A percentile compares a stretch with the other conserved stretches of the same genome.
These are phyloP conservation scores for Naganishia onofrii DNA, from an alignment of 768 basidiomycete genomes.

Conservation along the genomic window DNA sequence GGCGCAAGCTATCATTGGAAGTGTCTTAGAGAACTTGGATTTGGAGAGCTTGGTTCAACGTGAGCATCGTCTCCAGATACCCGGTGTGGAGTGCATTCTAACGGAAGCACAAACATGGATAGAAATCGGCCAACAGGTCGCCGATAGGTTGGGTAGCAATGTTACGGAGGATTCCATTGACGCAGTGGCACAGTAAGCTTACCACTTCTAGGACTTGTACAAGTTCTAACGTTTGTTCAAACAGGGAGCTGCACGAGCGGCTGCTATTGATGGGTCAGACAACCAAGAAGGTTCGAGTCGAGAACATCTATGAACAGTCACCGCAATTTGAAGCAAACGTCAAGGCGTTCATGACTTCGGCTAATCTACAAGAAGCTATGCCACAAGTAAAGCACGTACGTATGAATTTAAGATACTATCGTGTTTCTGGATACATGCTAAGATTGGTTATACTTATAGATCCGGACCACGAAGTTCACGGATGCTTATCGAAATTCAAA, in stretches of 20 bases:
- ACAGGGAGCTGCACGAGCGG: constrained; percentile 78
- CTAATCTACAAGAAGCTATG: constrained; percentile 66
- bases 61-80: constrained; percentile 28
- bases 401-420: neutral
- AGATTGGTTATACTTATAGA: constrained; percentile 56
- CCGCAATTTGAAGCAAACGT: constrained; percentile 89
- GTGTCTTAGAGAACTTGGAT: constrained; percentile 94
- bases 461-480: constrained; percentile 91
- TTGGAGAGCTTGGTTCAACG: constrained; percentile 88
- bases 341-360: constrained; percentile 71
- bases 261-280: constrained; percentile 87
- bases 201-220: neutral
- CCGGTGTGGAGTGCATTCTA: neutral
- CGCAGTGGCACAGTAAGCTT: constrained; percentile 71
- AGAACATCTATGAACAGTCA: constrained; percentile 91
- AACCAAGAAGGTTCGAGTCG: constrained; percentile 93
- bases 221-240: too few relatives aligned
- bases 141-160: constrained; percentile 70
- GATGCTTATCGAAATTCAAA: constrained; percentile 81
- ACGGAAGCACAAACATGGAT: neutral
- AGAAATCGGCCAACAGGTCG: constrained; percentile 91
- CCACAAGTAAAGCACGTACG: neutral
- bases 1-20: constrained; percentile 88
- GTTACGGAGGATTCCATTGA: constrained; percentile 94
- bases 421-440: neutral